phyloP scores from a whole-genome alignment of 805 yeast genomes.

The Hanseniaspora valbyensis region DNA sequence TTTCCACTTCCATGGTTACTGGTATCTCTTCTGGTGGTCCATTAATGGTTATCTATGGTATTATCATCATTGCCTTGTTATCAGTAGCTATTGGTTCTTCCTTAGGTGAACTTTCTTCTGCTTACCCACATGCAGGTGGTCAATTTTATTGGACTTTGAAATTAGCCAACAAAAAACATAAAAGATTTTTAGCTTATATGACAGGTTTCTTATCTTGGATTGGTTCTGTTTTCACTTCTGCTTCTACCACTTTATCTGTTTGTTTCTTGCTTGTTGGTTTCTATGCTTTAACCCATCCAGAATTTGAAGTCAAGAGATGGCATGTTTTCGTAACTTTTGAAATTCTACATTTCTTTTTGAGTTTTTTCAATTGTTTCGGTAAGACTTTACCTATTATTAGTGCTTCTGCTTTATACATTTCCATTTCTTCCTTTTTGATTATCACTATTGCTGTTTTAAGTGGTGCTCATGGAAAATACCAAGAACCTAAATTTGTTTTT shows the following conservation, averaged over 20 bases:
- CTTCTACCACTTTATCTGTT: slow-evolving; percentile 49
- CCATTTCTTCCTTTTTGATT: slow-evolving; percentile 43
- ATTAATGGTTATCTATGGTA: slow-evolving; percentile 48
- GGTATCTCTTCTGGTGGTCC: slow-evolving; percentile 54
- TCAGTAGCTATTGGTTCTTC: slow-evolving; percentile 43
- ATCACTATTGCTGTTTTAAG: slow-evolving; percentile 49
- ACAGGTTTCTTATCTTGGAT: slow-evolving; percentile 59
- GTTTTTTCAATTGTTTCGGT: slow-evolving; percentile 47
- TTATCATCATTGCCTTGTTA: slow-evolving; percentile 40
- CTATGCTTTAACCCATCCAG: slow-evolving; percentile 30
- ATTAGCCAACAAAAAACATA: slow-evolving; percentile 38
- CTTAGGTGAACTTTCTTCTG: slow-evolving; percentile 44
- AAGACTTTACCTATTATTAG: slow-evolving; percentile 44
- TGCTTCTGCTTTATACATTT: slow-evolving; percentile 42
- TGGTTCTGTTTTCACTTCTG: slow-evolving; percentile 53
- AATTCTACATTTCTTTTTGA: slow-evolving; percentile 36
- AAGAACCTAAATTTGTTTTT: slow-evolving; percentile 47
- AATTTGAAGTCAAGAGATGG: slow-evolving; percentile 39
- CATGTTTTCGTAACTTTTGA: slow-evolving; percentile 46
- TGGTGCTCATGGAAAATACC: slow-evolving; percentile 46
- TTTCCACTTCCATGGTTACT: slow-evolving; percentile 47
- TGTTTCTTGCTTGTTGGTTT: slow-evolving; percentile 48
- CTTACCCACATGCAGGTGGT: slow-evolving; percentile 55
- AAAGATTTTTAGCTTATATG: slow-evolving; percentile 41
- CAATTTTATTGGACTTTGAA: slow-evolving; percentile 52